These are phyloP conservation scores for Hirsutella rhossiliensis DNA, from an alignment of 2,329 filamentous ascomycete genomes.

Conservation along the genomic window DNA sequence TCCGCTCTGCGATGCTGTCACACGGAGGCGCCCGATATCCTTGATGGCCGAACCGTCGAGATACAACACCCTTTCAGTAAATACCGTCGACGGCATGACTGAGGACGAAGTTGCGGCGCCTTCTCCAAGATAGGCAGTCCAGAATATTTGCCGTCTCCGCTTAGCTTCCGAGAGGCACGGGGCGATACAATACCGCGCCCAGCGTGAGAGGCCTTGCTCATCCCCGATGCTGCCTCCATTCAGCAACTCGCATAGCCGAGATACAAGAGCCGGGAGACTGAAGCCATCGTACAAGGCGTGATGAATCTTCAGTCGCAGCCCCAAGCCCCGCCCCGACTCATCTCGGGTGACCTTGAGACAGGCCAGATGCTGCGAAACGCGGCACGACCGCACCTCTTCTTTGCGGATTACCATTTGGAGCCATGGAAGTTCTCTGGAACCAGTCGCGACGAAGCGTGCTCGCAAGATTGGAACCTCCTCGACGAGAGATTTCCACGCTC, in stretches of 20 bases:
- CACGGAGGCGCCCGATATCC: constrained; percentile 17
- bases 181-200: constrained; percentile 11
- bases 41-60: constrained; percentile 37
- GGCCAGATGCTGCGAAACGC: constrained; percentile 10
- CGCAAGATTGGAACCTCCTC: constrained; percentile 51
- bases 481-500: constrained; percentile 51
- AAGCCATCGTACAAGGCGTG: constrained; percentile 84
- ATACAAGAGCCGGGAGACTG: constrained; percentile 55
- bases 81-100: not conserved
- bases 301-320: constrained; percentile 52
- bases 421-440: constrained; percentile 34
- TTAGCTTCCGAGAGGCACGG: constrained; percentile 3
- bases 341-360: constrained; percentile 8
- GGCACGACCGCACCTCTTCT: not conserved
- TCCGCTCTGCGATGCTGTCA: constrained; percentile 34
- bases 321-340: constrained; percentile 5
- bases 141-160: constrained; percentile 21
- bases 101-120: not conserved
- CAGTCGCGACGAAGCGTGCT: constrained; percentile 49
- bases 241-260: constrained; percentile 13
- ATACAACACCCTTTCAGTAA: constrained; percentile 9
- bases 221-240: constrained; percentile 3
- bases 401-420: constrained; percentile 46
- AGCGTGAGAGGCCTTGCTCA: constrained; percentile 9
- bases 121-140: constrained; percentile 25